Evolutionary conservation across 2,329 filamentous ascomycete species (phyloP), one percentile per base, ranked within the genome.

Genomic region (Hypoxylon sp.): DNA sequence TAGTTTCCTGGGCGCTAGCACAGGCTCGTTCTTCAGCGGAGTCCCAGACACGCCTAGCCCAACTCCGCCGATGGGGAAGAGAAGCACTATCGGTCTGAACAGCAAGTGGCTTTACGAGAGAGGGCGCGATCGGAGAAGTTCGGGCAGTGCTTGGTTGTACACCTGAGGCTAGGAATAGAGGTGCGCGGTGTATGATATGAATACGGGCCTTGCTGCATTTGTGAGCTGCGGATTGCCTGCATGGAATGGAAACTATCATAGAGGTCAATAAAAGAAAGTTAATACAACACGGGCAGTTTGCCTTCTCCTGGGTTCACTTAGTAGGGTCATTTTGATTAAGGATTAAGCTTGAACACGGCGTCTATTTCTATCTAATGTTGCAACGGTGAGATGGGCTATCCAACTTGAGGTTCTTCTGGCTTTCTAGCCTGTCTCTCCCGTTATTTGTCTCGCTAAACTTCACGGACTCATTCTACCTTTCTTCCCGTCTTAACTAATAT

Each of bases 41-140:
- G 82, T 81, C 0, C 89, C 91, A 1, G 85, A 87, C 13, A 91
- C 91, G 17, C 92, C 92, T 1, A 95, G 90, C 71, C 92, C 93
- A 0, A 82, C 84, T 61, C 88, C 89, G 1, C 64, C 82, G 5
- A 81, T 84, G 5, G 85, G 87, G 40, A 94, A 92, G 82, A 87
- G 89, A 63, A 90, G 91, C 46, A 94, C 89, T 72, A 89, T 97
- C 58, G 90, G 90, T 0, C 77, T 98, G 77, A 98, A 95, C 81
- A 97, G 90, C 82, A 97, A 96, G 82, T 98, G 95, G 95, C 81
- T 98, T 67, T 98, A 97, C 77, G 94, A 98, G 80, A 93, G 90
- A 81, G 91, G 92, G 75, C 83, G 90, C 78, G 69, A 71, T 35
- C 71, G 65, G 11, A 79, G 89, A 78, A 82, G 86, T 73, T 84